A percentile compares a stretch with the other conserved stretches of the same genome.
Conservation (phyloP, 768 basidiomycete genomes). For the Leccinum rimulosum region DNA sequence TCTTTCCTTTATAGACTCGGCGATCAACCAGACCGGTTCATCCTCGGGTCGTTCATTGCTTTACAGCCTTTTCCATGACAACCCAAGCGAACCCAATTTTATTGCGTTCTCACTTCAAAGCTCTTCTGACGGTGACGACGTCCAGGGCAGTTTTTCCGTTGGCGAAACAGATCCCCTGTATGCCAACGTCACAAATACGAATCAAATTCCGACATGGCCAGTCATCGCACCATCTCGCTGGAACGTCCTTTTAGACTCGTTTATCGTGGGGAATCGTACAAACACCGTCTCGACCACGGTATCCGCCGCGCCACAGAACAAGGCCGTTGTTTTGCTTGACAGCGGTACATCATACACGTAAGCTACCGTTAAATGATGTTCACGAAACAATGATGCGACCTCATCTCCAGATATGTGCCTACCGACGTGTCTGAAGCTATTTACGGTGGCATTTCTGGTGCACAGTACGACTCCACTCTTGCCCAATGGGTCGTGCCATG, state of each 20-base stretch:
- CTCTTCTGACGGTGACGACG: conserved; percentile 49
- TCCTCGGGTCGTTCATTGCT: conserved; percentile 67
- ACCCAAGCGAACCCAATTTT: conserved; percentile 72
- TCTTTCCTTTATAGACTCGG: conserved; percentile 68
- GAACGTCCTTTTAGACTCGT: conserved; percentile 73
- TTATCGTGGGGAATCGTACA: conserved; percentile 56
- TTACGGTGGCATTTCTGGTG: conserved; percentile 64
- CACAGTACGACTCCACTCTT: conserved; percentile 46
- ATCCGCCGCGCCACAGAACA: conserved; percentile 56
- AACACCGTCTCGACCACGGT: conserved; percentile 55
- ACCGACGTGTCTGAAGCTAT: conserved; percentile 63
- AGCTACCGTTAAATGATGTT: conserved; percentile 23
- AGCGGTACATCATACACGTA: conserved; percentile 82
- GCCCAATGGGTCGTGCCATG: conserved; percentile 78
- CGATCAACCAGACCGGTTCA: conserved; percentile 54
- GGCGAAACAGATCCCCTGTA: conserved; percentile 71
- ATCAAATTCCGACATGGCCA: conserved; percentile 74
- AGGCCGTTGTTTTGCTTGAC: conserved; percentile 75
- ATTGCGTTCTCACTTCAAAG: conserved; percentile 76
- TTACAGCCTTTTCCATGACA: conserved; percentile 70
- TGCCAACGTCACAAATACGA: conserved; percentile 51
- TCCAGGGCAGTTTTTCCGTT: conserved; percentile 70
- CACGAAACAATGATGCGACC: conserved; percentile 7
- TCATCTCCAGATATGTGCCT: conserved; percentile 60
- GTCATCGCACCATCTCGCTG: conserved; percentile 60